Base-by-base conservation (phyloP, 2,329 filamentous ascomycete genomes). In the Penicillium italicum region DNA sequence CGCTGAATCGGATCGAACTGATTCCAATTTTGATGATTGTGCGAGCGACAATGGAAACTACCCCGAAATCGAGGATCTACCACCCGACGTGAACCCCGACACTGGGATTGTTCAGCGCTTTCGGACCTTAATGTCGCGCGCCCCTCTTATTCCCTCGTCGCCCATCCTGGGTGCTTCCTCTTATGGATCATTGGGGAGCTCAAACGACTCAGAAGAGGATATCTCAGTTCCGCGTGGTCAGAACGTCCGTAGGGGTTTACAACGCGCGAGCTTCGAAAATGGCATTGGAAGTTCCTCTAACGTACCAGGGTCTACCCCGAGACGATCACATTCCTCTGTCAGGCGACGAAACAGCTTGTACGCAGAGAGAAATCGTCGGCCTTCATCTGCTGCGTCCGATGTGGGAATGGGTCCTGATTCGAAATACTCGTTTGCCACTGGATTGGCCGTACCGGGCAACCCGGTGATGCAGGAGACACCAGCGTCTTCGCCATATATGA, bases 161-260 rank as follows among this genome's bases (percentile, higher is more conserved):
- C 83, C 83, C 41, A 82, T 81, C 33, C 79, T 82, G 68, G 83
- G 82, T 54, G 84, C 82, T 34, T 81, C 82, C 22, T 85, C 83
- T 16, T 86, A 86, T 69, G 83, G 84, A 52, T 82, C 82, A 5
- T 77, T 83, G 22, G 82, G 81, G 36, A 75, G 70, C 5, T 70
- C 73, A 31, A 53, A 60, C 18, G 53, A 55, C 11, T 48, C 47
- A 28, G 67, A 65, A 40, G 69, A 73, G 30, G 70, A 71, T 38
- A 69, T 66, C 1, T n/a, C 41, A 53, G 36, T 52, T 5, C 7
- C 36, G n/a, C 31, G 34, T 4, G 18, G 18, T 8, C 55, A 49
- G 12, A 45, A 53, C 14, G 12, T 43, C 20, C 49, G 31, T 4
- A 37, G 45, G 18, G 28, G 16, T 10, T 49, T 52, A 16, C 55